A percentile compares a stretch with the other conserved stretches of the same genome.
Conservation (phyloP, 2,329 filamentous ascomycete species). For the Tolypocladium tropicale region DNA sequence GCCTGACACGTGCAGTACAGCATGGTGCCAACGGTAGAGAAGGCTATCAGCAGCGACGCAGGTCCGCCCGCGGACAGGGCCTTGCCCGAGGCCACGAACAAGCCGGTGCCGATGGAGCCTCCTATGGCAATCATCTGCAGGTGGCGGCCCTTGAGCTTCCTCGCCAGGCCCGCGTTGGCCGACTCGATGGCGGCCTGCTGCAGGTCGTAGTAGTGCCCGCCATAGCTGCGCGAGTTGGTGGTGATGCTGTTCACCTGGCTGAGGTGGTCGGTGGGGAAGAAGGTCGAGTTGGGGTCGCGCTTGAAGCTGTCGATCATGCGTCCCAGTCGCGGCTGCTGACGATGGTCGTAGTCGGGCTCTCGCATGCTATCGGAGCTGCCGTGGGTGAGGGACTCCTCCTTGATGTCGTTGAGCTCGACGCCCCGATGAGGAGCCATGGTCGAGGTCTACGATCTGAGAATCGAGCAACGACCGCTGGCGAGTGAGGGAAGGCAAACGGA, state of each 20-base stretch:
- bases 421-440: slow-evolving; percentile 28
- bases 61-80: slow-evolving; percentile 66
- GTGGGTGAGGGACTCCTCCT: slow-evolving; percentile 43
- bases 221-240: slow-evolving; percentile 10
- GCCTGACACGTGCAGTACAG: slow-evolving; percentile 87
- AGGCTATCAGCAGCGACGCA: slow-evolving; percentile 69
- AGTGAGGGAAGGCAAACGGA: background rate
- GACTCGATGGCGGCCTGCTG: slow-evolving; percentile 58
- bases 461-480: background rate
- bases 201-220: slow-evolving; percentile 43
- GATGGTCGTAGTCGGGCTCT: slow-evolving; percentile 34
- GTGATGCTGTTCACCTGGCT: slow-evolving; percentile 19
- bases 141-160: slow-evolving; percentile 74
- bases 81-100: slow-evolving; percentile 75
- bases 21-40: slow-evolving; percentile 72
- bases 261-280: slow-evolving; percentile 35
- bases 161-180: slow-evolving; percentile 62
- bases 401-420: slow-evolving; percentile 48
- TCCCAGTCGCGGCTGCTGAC: slow-evolving; percentile 21
- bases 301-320: slow-evolving; percentile 53
- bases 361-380: slow-evolving; percentile 42
- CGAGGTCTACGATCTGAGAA: background rate
- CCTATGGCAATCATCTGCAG: slow-evolving; percentile 97
- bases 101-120: slow-evolving; percentile 79
- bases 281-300: slow-evolving; percentile 42